Percentiles rank a stretch among this genome's conserved stretches.
phyloP scores from a whole-genome alignment of 1,284 basidiomycete genomes.

The Trichosporon faecale region DNA sequence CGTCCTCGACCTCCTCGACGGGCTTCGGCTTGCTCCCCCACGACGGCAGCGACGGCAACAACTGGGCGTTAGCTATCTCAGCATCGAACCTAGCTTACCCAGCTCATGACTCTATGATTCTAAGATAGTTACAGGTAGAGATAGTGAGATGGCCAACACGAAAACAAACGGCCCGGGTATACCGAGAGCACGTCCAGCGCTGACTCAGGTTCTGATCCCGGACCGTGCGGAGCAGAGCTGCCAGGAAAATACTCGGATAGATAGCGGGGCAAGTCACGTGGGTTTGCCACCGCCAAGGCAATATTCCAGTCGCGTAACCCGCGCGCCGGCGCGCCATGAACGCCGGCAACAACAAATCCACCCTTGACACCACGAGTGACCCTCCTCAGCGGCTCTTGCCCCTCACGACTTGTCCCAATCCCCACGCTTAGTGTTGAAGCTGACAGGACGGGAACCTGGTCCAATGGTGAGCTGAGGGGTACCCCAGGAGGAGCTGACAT shows the following conservation, averaged over 20 bases:
- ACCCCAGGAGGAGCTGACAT: neutral
- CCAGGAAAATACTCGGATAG: neutral
- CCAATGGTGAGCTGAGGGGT: neutral
- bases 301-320: conserved; percentile 2
- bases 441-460: neutral
- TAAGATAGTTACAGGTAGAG: neutral
- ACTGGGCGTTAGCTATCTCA: neutral
- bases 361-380: neutral
- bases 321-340: neutral
- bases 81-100: neutral
- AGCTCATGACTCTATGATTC: conserved; percentile 1
- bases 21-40: neutral
- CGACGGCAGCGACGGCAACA: conserved; percentile 1
- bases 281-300: neutral
- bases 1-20: conserved; percentile 46
- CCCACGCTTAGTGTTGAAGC: neutral
- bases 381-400: neutral
- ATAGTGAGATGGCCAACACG: neutral
- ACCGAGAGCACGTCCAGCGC: neutral
- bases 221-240: neutral
- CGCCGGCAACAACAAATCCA: neutral
- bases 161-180: neutral
- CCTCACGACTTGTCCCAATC: neutral
- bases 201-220: conserved; percentile 1
- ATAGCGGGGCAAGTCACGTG: neutral